phyloP scores from a whole-genome alignment of 2,329 filamentous ascomycete species.

The Fusarium haematococcum region DNA sequence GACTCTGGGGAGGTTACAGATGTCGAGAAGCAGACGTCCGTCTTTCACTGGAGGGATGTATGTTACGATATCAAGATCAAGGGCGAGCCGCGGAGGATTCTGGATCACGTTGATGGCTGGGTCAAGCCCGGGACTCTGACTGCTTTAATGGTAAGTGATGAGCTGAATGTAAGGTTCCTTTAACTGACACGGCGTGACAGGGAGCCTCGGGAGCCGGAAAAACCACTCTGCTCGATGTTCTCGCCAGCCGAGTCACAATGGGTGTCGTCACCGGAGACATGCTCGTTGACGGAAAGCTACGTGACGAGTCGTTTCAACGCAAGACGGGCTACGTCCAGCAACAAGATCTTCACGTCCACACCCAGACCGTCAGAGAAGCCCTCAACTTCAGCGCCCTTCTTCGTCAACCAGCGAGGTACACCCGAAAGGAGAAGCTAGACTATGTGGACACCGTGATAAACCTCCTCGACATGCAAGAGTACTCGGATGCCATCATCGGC shows the following conservation, averaged over 20 bases:
- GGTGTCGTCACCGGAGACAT: conserved; percentile 87
- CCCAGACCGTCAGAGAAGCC: conserved; percentile 85
- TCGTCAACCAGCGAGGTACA: conserved; percentile 77
- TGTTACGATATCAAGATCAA: conserved; percentile 78
- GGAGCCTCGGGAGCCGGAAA: conserved; percentile 85
- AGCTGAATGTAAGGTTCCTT: conserved; percentile 82
- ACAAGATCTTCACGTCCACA: conserved; percentile 85
- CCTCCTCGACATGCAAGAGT: conserved; percentile 72
- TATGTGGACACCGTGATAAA: conserved; percentile 83
- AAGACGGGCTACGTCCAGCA: conserved; percentile 91
- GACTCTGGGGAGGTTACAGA: conserved; percentile 8
- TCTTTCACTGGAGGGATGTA: conserved; percentile 78
- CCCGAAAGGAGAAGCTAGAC: conserved; percentile 77
- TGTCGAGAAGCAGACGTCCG: conserved; percentile 39
- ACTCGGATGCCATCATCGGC: conserved; percentile 72
- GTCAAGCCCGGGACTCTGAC: conserved; percentile 80
- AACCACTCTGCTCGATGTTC: conserved; percentile 84
- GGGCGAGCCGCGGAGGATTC: conserved; percentile 72
- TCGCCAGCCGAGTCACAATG: conserved; percentile 86
- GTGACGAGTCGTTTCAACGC: conserved; percentile 84
- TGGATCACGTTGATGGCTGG: conserved; percentile 78
- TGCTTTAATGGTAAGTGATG: conserved; percentile 72
- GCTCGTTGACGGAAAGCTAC: conserved; percentile 69
- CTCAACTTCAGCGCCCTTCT: conserved; percentile 84
- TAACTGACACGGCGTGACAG: conserved; percentile 78